These are phyloP conservation scores for Alternaria incomplexa DNA, from an alignment of 2,329 filamentous ascomycete genomes.

Conservation along the genomic window DNA sequence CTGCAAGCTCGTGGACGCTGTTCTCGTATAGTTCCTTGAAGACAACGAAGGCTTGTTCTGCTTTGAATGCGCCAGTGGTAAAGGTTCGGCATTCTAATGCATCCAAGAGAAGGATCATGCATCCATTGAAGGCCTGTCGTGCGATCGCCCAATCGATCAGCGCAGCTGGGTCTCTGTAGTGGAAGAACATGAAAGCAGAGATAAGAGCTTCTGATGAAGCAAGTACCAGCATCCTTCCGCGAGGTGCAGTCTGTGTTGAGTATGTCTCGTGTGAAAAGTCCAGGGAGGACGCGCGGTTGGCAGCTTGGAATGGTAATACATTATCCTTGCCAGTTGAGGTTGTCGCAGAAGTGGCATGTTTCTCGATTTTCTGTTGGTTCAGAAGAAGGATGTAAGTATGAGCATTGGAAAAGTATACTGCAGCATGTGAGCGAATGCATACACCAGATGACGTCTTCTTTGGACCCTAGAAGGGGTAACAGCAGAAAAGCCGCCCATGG, in stretches of 20 bases:
- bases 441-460: background rate
- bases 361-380: conserved; percentile 53
- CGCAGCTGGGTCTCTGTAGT: conserved; percentile 50
- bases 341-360: conserved; percentile 1
- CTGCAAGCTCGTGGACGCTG: conserved; percentile 54
- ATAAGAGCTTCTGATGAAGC: conserved; percentile 52
- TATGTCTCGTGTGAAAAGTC: conserved; percentile 18
- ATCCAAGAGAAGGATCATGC: conserved; percentile 57
- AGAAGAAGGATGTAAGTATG: conserved; percentile 58
- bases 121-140: conserved; percentile 59
- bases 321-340: background rate
- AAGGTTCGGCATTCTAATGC: conserved; percentile 52
- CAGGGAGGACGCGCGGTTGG: conserved; percentile 18
- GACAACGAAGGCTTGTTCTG: conserved; percentile 50
- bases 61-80: conserved; percentile 31
- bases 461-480: background rate
- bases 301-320: conserved; percentile 16
- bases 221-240: conserved; percentile 51
- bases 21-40: conserved; percentile 53
- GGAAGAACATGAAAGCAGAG: conserved; percentile 56
- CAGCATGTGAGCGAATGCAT: conserved; percentile 15
- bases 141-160: conserved; percentile 57
- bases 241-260: conserved; percentile 27
- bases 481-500: background rate
- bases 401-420: conserved; percentile 55